Evolutionary conservation across 495 filamentous ascomycete species (phyloP), one percentile per base, ranked within the genome.

Genomic region (Arthonia radiata): DNA sequence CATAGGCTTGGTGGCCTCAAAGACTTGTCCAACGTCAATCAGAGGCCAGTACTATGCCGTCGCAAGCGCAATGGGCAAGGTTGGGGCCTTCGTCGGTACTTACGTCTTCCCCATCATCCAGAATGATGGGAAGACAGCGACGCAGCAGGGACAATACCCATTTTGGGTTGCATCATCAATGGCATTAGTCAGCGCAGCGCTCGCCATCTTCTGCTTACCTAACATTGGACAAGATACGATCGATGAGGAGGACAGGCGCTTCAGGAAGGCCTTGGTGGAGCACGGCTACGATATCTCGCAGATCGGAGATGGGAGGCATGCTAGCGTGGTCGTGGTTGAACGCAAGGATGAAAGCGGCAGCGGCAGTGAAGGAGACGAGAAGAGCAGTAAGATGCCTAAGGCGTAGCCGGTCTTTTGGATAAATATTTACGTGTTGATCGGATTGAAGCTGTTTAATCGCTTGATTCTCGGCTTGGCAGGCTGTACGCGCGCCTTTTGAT

Each of bases 31-130:
- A 1, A 93, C 82, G 3, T 67, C 69, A 7, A 71, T 93, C 17
- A 58, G 81, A n/a, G 82, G 81, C 6, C 77, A 86, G 40, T 93
- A 89, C 52, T 93, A 93, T 46, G 78, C 73, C 8, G 65, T 89
- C 29, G 79, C 80, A 1, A 81, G 81, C 1, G 81, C 81, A 0
- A 34, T 68, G 0, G 79, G 81, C 21, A 91, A 90, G 49, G 61
- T 90, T 25, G 82, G 82, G 11, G 82, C 78, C 5, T 91, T 91
- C 39, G 65, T 89, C n/a, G 82, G 82, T 21, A 74, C 72, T 10
- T 77, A 73, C 34, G 66, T 81, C 4, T 76, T 89, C 36, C 72
- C 74, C 0, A 55, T 71, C 28, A 70, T 82, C 28, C 54, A 66
- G 23, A 49, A 58, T 13, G 55, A 59, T 32, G 73, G 76, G 0